phyloP scores from a whole-genome alignment of 2,329 filamentous ascomycete genomes.

The Venturiaceae sp. region DNA sequence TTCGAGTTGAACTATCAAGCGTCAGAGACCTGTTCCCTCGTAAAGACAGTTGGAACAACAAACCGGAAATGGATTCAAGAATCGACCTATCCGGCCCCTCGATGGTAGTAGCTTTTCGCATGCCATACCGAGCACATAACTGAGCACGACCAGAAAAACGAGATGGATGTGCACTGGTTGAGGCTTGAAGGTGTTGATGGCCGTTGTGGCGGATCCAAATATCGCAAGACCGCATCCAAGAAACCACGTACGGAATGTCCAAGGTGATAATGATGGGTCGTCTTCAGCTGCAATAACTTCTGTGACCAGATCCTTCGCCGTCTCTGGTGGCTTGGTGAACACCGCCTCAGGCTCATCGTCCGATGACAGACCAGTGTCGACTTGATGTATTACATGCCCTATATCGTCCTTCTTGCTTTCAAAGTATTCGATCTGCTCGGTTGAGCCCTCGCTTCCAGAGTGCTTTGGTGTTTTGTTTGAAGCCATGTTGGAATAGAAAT shows the following conservation, averaged over 20 bases:
- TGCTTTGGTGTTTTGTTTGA: neutral
- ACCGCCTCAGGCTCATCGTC: neutral
- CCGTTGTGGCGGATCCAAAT: conserved; percentile 22
- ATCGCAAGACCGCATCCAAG: conserved; percentile 3
- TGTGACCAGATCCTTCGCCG: conserved; percentile 4
- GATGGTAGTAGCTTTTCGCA: conserved; percentile 28
- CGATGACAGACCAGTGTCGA: neutral
- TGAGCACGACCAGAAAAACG: conserved; percentile 36
- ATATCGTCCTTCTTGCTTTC: neutral
- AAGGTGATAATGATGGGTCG: conserved; percentile 9
- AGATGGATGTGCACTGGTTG: conserved; percentile 33
- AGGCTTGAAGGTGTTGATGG: conserved; percentile 40
- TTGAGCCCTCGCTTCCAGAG: neutral
- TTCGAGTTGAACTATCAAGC: conserved; percentile 21
- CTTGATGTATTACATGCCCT: neutral
- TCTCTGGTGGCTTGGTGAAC: neutral
- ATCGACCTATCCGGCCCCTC: conserved; percentile 22
- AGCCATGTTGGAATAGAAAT: neutral
- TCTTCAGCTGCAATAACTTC: conserved; percentile 7
- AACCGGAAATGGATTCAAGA: conserved; percentile 26
- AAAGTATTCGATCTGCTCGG: neutral
- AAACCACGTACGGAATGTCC: conserved; percentile 9
- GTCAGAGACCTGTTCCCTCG: neutral
- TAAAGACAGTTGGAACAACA: neutral
- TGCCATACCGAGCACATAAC: conserved; percentile 31